Base-by-base conservation (phyloP, 1,284 basidiomycete genomes). In the Porodaedalea pini region DNA sequence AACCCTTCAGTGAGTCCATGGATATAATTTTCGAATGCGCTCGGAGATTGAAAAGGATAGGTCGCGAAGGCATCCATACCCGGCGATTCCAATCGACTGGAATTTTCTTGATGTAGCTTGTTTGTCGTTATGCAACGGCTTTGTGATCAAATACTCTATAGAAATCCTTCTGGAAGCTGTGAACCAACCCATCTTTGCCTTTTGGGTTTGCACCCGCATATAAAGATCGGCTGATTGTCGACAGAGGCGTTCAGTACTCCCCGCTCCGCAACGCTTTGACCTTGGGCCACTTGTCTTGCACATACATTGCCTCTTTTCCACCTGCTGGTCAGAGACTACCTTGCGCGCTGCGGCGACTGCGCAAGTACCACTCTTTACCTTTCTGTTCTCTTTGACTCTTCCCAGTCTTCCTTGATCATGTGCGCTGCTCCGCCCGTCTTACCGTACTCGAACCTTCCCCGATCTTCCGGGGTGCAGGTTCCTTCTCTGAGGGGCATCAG, bases 81-180 rank as follows among this genome's bases (percentile, higher is more conserved):
- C 55, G 47, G 23, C 55, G 48, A 47, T 44, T 55, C 19, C 47
- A 29, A 39, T 27, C 47, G 49, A 48, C 39, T 6, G 36, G 41
- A 52, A 52, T 44, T 44, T 36, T 41, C 40, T 34, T 57, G 56
- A 57, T 57, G 49, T 51, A 40, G 43, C 32, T 56, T 43, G 50
- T 45, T 44, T 52, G 56, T 57, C 34, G 48, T 44, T 44, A 44
- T 27, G 56, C 56, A 57, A 57, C 56, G 41, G n/a, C 27, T 45
- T 25, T 32, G 32, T 41, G 36, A 52, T 52, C 47, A 48, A 45
- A 34, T 40, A 29, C 47, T 17, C 31, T 29, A 41, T 43, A 23
- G 15, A 48, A 23, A 19, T 51, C 41, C 54, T 56, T 50, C 48
- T 29, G n/a, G 47, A 56, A 56, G 47, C 10, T 32, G 17, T 41